Percentiles rank a stretch among this genome's conserved stretches.
These are phyloP conservation scores for Chrysanthemum makinoi DNA, from an alignment of 129 eudicot species.

Conservation along the genomic window DNA sequence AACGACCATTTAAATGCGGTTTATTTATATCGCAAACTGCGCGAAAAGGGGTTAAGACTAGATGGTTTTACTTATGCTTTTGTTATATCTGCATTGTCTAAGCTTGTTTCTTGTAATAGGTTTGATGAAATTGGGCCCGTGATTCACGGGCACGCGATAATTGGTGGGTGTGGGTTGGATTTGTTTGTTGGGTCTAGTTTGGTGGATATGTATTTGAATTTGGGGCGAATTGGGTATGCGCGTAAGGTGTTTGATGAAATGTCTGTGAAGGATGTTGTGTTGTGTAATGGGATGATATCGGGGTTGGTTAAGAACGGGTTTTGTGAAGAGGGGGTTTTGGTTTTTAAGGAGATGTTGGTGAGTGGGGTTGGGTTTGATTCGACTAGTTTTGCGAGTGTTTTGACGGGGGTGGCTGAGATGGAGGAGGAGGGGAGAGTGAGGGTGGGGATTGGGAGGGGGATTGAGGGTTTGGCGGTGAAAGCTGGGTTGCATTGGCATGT, in stretches of 20 bases:
- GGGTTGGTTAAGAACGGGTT: constrained; percentile 68
- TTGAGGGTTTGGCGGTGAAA: constrained; percentile 69
- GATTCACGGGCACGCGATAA: constrained; percentile 65
- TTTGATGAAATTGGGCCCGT: constrained; percentile 27
- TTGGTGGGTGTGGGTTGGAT: constrained; percentile 60
- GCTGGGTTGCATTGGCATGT: constrained; percentile 59
- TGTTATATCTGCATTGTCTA: constrained; percentile 55
- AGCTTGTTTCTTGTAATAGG: constrained; percentile 16
- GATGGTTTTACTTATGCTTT: constrained; percentile 65
- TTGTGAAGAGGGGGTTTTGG: constrained; percentile 40
- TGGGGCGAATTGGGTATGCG: constrained; percentile 46
- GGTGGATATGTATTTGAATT: constrained; percentile 64
- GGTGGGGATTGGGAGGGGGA: constrained; percentile 64
- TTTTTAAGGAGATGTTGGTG: constrained; percentile 54
- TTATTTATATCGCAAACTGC: constrained; percentile 38
- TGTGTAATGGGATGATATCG: constrained; percentile 85
- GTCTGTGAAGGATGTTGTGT: constrained; percentile 64
- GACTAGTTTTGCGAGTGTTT: constrained; percentile 67
- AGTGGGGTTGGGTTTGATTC: constrained; percentile 51
- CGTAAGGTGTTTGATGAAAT: constrained; percentile 75
- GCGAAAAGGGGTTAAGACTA: constrained; percentile 39
- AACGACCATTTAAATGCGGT: constrained; percentile 37
- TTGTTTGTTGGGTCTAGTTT: constrained; percentile 73
- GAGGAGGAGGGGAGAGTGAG: constrained; percentile 53
- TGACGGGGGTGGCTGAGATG: constrained; percentile 70